Evolutionary conservation across 2,329 filamentous ascomycete genomes (phyloP).

Genomic region (Keithomyces neogunnii): DNA sequence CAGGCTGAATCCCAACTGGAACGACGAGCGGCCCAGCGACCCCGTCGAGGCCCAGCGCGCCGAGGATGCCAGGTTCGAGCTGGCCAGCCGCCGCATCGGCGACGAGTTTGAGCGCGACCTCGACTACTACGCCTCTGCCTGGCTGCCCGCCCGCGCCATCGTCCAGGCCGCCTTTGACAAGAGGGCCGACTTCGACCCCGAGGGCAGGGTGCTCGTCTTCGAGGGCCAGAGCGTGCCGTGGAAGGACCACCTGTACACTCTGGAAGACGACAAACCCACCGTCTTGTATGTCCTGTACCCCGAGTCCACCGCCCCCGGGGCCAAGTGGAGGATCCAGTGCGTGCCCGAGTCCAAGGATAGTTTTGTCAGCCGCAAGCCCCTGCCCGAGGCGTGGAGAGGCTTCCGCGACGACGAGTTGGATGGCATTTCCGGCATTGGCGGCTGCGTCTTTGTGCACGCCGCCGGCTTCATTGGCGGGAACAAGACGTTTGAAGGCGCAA

Average conservation of each 20-base stretch:
- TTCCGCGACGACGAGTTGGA: conserved; percentile 81
- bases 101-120: conserved; percentile 80
- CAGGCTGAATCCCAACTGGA: conserved; percentile 73
- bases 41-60: conserved; percentile 52
- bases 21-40: conserved; percentile 51
- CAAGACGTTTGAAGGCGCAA: conserved; percentile 79
- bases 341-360: conserved; percentile 80
- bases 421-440: conserved; percentile 56
- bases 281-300: conserved; percentile 88
- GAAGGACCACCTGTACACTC: conserved; percentile 90
- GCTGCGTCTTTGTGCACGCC: conserved; percentile 88
- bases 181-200: conserved; percentile 58
- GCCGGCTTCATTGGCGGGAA: conserved; percentile 95
- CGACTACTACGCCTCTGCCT: conserved; percentile 63
- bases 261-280: conserved; percentile 56
- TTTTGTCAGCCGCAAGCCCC: conserved; percentile 83
- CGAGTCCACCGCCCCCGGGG: conserved; percentile 63
- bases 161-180: conserved; percentile 68
- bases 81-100: conserved; percentile 76
- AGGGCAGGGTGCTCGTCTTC: conserved; percentile 76
- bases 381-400: conserved; percentile 88
- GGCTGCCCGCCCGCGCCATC: conserved; percentile 79
- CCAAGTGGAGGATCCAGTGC: conserved; percentile 90
- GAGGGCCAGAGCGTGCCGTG: conserved; percentile 73
- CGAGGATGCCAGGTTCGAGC: conserved; percentile 73